Evolutionary conservation across 495 filamentous ascomycete genomes (phyloP).

Genomic region (Penicillium verhagenii): DNA sequence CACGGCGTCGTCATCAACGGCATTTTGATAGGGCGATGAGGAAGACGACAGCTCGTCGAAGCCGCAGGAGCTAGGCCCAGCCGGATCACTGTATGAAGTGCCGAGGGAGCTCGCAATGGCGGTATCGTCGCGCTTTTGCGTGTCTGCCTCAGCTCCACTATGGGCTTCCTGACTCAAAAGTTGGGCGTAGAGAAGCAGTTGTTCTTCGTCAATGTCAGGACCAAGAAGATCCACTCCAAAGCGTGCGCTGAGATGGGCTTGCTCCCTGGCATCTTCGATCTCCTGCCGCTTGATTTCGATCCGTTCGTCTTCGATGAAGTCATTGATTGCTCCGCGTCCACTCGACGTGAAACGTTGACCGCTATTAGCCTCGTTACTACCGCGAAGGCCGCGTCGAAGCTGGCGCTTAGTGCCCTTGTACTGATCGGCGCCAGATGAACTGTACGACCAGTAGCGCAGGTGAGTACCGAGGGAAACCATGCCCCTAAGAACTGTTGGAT

Average conservation of each 20-base stretch:
- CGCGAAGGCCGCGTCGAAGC: slow-evolving; percentile 57
- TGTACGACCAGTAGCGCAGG: slow-evolving; percentile 92
- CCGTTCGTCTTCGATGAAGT: slow-evolving; percentile 81
- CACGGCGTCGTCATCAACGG: slow-evolving; percentile 56
- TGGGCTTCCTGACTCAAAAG: slow-evolving; percentile 83
- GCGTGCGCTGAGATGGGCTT: slow-evolving; percentile 65
- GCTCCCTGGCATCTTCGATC: slow-evolving; percentile 58
- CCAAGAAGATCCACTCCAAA: slow-evolving; percentile 81
- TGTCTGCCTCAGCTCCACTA: slow-evolving; percentile 46
- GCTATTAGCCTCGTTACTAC: slow-evolving; percentile 53
- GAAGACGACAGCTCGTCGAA: slow-evolving; percentile 45
- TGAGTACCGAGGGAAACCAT: slow-evolving; percentile 85
- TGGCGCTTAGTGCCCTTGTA: slow-evolving; percentile 64
- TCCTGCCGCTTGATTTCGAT: slow-evolving; percentile 77
- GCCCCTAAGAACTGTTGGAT: slow-evolving; percentile 86
- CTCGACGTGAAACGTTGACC: slow-evolving; percentile 57
- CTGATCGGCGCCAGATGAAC: slow-evolving; percentile 64
- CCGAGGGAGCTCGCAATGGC: slow-evolving; percentile 49
- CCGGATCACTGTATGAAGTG: slow-evolving; percentile 42
- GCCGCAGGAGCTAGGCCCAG: slow-evolving; percentile 50
- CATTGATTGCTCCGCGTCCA: slow-evolving; percentile 62
- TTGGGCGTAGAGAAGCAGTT: slow-evolving; percentile 83
- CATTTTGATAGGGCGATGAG: slow-evolving; percentile 38
- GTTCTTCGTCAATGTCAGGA: slow-evolving; percentile 74
- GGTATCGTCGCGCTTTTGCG: slow-evolving; percentile 52